These are phyloP conservation scores for Chlamydomonas asymmetrica DNA, from an alignment of 139 green algal genomes.

Conservation along the genomic window DNA sequence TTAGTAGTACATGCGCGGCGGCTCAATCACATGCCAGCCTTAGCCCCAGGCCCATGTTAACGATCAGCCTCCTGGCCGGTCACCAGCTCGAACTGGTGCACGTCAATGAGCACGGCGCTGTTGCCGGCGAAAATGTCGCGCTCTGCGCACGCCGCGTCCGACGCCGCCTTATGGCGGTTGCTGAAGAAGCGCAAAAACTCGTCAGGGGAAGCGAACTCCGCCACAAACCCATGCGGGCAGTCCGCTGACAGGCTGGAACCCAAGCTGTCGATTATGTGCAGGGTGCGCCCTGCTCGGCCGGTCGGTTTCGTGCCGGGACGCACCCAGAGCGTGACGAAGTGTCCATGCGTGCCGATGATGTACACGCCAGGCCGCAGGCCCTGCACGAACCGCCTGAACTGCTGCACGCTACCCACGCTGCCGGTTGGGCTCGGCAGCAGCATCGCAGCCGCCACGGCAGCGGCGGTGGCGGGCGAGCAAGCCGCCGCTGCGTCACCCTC, in stretches of 20 bases:
- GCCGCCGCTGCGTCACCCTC: background rate
- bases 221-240: conserved; percentile 18
- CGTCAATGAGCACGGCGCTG: conserved; percentile 18
- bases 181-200: conserved; percentile 22
- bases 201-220: conserved; percentile 1
- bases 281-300: too few species aligned
- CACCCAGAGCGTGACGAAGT: conserved; percentile 26
- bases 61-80: too few species aligned
- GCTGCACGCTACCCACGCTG: background rate
- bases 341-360: conserved; percentile 19
- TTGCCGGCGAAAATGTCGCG: conserved; percentile 18
- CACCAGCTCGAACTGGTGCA: conserved; percentile 10
- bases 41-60: too few species aligned
- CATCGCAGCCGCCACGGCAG: background rate
- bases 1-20: too few species aligned
- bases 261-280: conserved; percentile 22
- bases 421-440: too few species aligned
- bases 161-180: background rate
- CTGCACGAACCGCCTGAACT: too few species aligned
- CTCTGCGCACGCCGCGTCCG: background rate
- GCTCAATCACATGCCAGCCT: too few species aligned
- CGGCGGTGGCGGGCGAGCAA: background rate
- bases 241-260: conserved; percentile 11
- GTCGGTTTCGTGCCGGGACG: conserved; percentile 11
- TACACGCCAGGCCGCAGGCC: conserved; percentile 23